Evolutionary conservation across 2,329 filamentous ascomycete genomes (phyloP).

Genomic region (Immersiporthe knoxdaviesiana): DNA sequence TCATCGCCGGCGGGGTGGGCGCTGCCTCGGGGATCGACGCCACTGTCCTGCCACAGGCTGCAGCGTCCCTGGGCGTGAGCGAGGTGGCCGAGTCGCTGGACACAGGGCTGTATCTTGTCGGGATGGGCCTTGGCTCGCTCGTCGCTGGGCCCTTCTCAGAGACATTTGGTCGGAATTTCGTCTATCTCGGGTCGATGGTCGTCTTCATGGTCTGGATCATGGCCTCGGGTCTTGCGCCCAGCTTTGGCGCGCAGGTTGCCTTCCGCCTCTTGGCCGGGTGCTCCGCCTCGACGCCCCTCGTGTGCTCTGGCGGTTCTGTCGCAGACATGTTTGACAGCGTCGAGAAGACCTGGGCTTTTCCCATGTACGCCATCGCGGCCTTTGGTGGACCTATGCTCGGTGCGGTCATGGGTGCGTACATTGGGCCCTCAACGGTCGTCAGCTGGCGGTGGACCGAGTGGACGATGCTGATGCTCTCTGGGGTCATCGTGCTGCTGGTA

Average conservation of each 20-base stretch:
- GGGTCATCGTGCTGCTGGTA: conserved; percentile 57
- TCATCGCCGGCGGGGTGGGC: conserved; percentile 54
- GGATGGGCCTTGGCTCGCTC: conserved; percentile 43
- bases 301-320: conserved; percentile 47
- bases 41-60: conserved; percentile 49
- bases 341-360: conserved; percentile 42
- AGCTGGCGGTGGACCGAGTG: conserved; percentile 70
- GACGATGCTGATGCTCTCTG: conserved; percentile 66
- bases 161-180: conserved; percentile 43
- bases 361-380: conserved; percentile 51
- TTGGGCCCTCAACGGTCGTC: conserved; percentile 57
- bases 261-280: conserved; percentile 54
- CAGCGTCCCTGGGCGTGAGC: conserved; percentile 49
- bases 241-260: conserved; percentile 45
- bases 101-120: conserved; percentile 45
- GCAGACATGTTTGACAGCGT: conserved; percentile 44
- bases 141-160: conserved; percentile 45
- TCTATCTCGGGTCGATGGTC: conserved; percentile 45
- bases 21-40: conserved; percentile 58
- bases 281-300: conserved; percentile 49
- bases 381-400: conserved; percentile 47
- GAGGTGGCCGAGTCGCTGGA: conserved; percentile 54
- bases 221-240: conserved; percentile 47
- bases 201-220: conserved; percentile 51
- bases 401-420: conserved; percentile 60